Evolutionary conservation across 345 rosid genomes (phyloP).

Genomic region (Physaria fendleri): DNA sequence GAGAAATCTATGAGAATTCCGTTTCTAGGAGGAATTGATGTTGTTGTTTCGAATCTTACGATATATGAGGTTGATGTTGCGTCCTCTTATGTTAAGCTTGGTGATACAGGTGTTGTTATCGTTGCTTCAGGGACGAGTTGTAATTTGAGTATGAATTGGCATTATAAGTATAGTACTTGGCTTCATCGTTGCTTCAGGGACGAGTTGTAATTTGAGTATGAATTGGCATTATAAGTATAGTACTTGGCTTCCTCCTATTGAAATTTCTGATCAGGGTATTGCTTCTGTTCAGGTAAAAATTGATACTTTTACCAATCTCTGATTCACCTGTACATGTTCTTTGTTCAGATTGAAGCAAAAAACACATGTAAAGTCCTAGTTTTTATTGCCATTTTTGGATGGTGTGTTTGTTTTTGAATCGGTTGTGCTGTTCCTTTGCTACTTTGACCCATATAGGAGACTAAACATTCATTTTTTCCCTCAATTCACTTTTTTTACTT

Average conservation of each 20-base stretch:
- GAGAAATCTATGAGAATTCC: conserved; percentile 53
- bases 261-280: conserved; percentile 60
- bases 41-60: conserved; percentile 58
- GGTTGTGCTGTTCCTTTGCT: background rate
- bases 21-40: conserved; percentile 58
- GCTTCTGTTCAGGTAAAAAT: conserved; percentile 84
- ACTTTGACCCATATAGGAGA: background rate
- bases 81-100: conserved; percentile 63
- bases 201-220: conserved; percentile 83
- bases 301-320: background rate
- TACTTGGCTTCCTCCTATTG: conserved; percentile 68
- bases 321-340: background rate
- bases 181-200: conserved; percentile 69
- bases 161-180: no score
- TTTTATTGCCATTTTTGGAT: background rate
- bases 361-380: background rate
- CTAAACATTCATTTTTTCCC: background rate
- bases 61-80: conserved; percentile 61
- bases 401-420: background rate
- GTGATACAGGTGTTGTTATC: conserved; percentile 69
- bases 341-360: background rate
- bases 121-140: conserved; percentile 80
- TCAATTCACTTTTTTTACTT: no score
- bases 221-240: conserved; percentile 69
- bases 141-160: conserved; percentile 79